Evolutionary conservation across 2,329 filamentous ascomycete genomes (phyloP).

Genomic region (Cadophora luteo-olivacea): DNA sequence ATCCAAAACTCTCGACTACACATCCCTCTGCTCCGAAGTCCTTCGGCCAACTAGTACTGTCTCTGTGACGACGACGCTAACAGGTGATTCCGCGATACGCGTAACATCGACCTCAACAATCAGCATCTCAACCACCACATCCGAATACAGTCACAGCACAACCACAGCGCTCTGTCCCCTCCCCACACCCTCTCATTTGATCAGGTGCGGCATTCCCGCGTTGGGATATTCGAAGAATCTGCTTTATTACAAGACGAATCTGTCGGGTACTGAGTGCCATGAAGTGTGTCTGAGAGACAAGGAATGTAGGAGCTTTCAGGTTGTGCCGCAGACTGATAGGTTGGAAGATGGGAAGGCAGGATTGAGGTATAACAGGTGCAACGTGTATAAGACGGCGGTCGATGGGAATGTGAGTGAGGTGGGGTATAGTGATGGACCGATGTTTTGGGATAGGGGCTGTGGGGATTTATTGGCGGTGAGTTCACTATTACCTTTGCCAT

Average conservation of each 20-base stretch:
- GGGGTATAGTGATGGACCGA: neutral
- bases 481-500: neutral
- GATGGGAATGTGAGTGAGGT: slow-evolving; percentile 10
- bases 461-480: slow-evolving; percentile 6
- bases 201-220: neutral
- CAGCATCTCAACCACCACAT: neutral
- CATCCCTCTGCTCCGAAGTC: slow-evolving; percentile 10
- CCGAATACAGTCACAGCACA: slow-evolving; percentile 12
- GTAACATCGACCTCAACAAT: slow-evolving; percentile 10
- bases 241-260: neutral
- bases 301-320: slow-evolving; percentile 16
- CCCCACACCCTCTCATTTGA: neutral
- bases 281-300: neutral
- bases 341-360: neutral
- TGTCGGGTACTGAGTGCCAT: slow-evolving; percentile 1
- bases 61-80: neutral
- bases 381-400: slow-evolving; percentile 6
- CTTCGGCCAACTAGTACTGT: neutral
- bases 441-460: slow-evolving; percentile 24
- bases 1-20: neutral
- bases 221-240: slow-evolving; percentile 8
- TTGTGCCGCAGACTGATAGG: slow-evolving; percentile 7
- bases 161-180: slow-evolving; percentile 14
- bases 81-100: neutral
- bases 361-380: slow-evolving; percentile 12